These are phyloP conservation scores for Vitellaria paradoxa DNA, from an alignment of 179 eudicot genomes.

Conservation along the genomic window DNA sequence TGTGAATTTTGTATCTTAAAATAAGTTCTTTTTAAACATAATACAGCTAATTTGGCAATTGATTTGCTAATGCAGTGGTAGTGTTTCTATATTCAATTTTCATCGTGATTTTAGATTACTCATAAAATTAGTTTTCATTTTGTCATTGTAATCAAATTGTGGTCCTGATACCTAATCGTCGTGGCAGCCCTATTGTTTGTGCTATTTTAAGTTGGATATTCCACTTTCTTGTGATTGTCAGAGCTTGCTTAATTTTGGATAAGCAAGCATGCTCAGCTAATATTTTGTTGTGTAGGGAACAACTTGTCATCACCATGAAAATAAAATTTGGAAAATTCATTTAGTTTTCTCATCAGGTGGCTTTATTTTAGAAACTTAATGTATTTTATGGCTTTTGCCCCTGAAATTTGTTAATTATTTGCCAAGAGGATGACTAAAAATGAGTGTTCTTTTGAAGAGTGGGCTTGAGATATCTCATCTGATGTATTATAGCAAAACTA, in stretches of 20 bases:
- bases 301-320: background rate
- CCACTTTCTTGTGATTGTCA: background rate
- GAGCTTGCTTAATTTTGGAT: background rate
- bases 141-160: background rate
- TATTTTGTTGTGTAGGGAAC: background rate
- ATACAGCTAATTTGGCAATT: background rate
- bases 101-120: background rate
- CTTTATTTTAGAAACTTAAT: background rate
- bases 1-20: background rate
- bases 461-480: background rate
- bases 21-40: background rate
- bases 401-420: background rate
- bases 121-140: background rate
- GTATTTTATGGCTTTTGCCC: constrained; percentile 1
- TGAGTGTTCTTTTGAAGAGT: background rate
- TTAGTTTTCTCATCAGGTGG: background rate
- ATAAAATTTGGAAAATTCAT: background rate
- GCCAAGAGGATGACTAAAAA: background rate
- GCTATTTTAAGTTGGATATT: background rate
- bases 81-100: background rate
- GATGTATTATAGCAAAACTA: background rate
- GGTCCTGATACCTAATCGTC: background rate
- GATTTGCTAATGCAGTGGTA: background rate
- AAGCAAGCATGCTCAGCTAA: background rate
- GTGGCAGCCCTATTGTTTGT: background rate